Conservation (phyloP, 768 basidiomycete species). For the Xerocomellus amylosporus region DNA sequence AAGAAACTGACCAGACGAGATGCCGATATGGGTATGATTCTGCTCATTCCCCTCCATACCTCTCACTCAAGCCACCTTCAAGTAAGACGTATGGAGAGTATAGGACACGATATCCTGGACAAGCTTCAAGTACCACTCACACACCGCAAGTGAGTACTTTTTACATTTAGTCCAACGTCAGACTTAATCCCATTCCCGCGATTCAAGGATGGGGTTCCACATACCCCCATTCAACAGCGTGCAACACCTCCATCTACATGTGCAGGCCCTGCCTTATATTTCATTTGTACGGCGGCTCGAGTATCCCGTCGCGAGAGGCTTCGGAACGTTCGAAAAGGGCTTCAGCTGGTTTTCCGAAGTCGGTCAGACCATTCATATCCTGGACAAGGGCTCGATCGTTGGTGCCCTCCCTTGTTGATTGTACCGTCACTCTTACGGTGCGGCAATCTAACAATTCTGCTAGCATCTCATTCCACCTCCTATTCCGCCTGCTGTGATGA, state of each 20-base stretch:
- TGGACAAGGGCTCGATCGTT: constrained; percentile 53
- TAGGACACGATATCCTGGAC: constrained; percentile 56
- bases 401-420: constrained; percentile 47
- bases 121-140: constrained; percentile 38
- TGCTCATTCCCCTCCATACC: constrained; percentile 6
- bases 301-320: constrained; percentile 47
- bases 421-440: not conserved
- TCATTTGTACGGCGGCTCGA: constrained; percentile 38
- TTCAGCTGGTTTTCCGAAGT: constrained; percentile 71
- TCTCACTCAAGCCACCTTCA: constrained; percentile 19
- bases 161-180: not conserved
- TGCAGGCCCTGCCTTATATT: constrained; percentile 65
- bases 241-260: constrained; percentile 72
- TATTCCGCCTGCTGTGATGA: too few relatives aligned
- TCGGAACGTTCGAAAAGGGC: constrained; percentile 52
- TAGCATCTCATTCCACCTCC: too few relatives aligned
- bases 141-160: constrained; percentile 44
- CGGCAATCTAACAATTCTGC: not conserved
- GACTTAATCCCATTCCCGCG: not conserved
- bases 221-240: constrained; percentile 77
- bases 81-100: constrained; percentile 47
- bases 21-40: constrained; percentile 45
- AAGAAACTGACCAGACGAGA: constrained; percentile 45
- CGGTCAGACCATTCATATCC: constrained; percentile 55
- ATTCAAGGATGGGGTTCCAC: constrained; percentile 71